Evolutionary conservation across 2,329 filamentous ascomycete genomes (phyloP).

Genomic region (Escovopsis sp.): DNA sequence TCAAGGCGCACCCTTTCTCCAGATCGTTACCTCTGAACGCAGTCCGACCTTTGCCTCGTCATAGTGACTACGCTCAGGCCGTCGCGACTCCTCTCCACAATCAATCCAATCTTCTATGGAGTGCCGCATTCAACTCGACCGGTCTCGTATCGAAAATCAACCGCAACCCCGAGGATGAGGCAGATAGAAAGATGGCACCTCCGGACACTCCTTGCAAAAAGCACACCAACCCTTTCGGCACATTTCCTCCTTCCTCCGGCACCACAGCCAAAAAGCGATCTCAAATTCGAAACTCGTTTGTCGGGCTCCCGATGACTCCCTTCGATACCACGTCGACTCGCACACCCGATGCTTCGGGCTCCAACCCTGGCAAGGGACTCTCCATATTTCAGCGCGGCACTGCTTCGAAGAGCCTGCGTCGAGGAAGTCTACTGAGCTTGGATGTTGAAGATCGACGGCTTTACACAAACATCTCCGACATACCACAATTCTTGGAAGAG

Average conservation of each 20-base stretch:
- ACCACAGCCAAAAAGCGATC: constrained; percentile 49
- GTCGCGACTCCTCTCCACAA: constrained; percentile 31
- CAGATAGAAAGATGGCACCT: constrained; percentile 50
- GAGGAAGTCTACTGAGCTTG: constrained; percentile 63
- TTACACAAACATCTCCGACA: constrained; percentile 18
- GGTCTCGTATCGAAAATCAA: constrained; percentile 92
- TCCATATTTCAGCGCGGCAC: constrained; percentile 51
- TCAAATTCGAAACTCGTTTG: constrained; percentile 55
- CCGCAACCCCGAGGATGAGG: constrained; percentile 58
- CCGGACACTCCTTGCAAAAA: constrained; percentile 97
- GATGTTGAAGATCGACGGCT: constrained; percentile 59
- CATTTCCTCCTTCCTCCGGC: constrained; percentile 44
- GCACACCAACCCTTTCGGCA: constrained; percentile 52
- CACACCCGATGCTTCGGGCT: constrained; percentile 32
- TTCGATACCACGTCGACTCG: constrained; percentile 47
- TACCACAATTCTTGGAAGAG: constrained; percentile 19
- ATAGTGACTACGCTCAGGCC: constrained; percentile 16
- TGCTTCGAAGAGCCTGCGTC: constrained; percentile 28
- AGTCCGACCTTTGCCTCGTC: constrained; percentile 18
- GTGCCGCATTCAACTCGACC: constrained; percentile 84
- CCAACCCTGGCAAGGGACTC: constrained; percentile 42
- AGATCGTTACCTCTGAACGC: constrained; percentile 25
- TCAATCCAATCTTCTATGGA: constrained; percentile 44
- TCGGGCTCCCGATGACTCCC: constrained; percentile 60
- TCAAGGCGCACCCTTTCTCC: constrained; percentile 22